Percentiles rank a stretch among this genome's conserved stretches.
phyloP scores from a whole-genome alignment of 495 filamentous ascomycete genomes.

The Sordaria brevicollis region DNA sequence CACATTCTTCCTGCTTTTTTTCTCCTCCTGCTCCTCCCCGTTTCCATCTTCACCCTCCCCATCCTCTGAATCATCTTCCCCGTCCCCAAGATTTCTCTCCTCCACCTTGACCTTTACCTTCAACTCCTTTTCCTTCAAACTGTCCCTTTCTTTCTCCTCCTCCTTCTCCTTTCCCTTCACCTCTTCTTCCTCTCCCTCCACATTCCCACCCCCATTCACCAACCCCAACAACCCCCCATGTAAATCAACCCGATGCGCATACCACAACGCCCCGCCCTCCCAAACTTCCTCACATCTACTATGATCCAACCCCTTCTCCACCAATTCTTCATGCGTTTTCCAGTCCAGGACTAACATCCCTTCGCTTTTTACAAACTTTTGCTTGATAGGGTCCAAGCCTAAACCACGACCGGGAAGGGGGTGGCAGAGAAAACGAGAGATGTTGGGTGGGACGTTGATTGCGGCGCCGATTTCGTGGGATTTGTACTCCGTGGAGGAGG shows the following conservation, averaged over 20 bases:
- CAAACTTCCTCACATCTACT: neutral
- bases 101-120: too few species aligned
- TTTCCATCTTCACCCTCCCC: too few species aligned
- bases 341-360: slow-evolving; percentile 3
- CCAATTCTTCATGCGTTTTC: slow-evolving; percentile 4
- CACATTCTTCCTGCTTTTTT: too few species aligned
- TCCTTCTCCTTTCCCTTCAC: neutral
- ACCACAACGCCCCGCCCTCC: slow-evolving; percentile 3
- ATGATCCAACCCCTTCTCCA: slow-evolving; percentile 2
- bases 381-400: slow-evolving; percentile 20
- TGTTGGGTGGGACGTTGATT: slow-evolving; percentile 45
- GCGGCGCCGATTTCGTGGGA: slow-evolving; percentile 44
- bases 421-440: slow-evolving; percentile 32
- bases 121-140: too few species aligned
- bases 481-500: neutral
- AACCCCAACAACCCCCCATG: slow-evolving; percentile 29
- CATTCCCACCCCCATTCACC: slow-evolving; percentile 14
- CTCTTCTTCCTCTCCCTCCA: neutral
- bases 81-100: too few species aligned
- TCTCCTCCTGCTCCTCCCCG: too few species aligned
- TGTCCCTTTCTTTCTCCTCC: too few species aligned
- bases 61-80: too few species aligned
- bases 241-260: slow-evolving; percentile 23
- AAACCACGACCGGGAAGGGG: slow-evolving; percentile 1
- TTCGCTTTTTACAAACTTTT: slow-evolving; percentile 3